phyloP scores from a whole-genome alignment of 2,329 filamentous ascomycete species.

The Microdochium bolleyi region DNA sequence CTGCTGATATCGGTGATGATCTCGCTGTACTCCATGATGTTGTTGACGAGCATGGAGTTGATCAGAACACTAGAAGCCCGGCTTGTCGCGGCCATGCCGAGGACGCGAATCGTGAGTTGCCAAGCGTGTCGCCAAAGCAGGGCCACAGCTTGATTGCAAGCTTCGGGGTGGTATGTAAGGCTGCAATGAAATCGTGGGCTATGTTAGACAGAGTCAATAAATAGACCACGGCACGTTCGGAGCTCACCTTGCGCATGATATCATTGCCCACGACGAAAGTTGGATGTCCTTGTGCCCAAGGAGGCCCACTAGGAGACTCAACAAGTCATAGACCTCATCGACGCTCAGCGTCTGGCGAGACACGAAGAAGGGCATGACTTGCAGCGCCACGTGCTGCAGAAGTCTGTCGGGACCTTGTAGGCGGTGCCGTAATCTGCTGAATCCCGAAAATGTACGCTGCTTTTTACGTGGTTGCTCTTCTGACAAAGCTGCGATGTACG shows the following conservation, averaged over 20 bases:
- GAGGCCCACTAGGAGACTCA: conserved; percentile 49
- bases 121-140: conserved; percentile 64
- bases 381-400: conserved; percentile 43
- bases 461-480: conserved; percentile 45
- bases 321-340: conserved; percentile 44
- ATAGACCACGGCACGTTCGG: background rate
- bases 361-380: conserved; percentile 50
- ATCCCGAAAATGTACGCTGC: conserved; percentile 31
- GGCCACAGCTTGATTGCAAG: conserved; percentile 22
- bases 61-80: conserved; percentile 72
- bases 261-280: conserved; percentile 72
- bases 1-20: conserved; percentile 63
- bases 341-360: conserved; percentile 32
- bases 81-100: conserved; percentile 63
- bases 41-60: conserved; percentile 54
- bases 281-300: conserved; percentile 62
- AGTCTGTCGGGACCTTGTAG: conserved; percentile 34
- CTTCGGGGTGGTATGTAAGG: conserved; percentile 28
- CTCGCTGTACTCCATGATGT: conserved; percentile 59
- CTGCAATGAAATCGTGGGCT: conserved; percentile 34
- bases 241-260: conserved; percentile 70
- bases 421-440: conserved; percentile 39
- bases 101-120: conserved; percentile 63
- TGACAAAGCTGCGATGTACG: conserved; percentile 10
- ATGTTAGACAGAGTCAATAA: conserved; percentile 4